phyloP scores from a whole-genome alignment of 2,329 filamentous ascomycete species.

The Xylariaceae sp. region DNA sequence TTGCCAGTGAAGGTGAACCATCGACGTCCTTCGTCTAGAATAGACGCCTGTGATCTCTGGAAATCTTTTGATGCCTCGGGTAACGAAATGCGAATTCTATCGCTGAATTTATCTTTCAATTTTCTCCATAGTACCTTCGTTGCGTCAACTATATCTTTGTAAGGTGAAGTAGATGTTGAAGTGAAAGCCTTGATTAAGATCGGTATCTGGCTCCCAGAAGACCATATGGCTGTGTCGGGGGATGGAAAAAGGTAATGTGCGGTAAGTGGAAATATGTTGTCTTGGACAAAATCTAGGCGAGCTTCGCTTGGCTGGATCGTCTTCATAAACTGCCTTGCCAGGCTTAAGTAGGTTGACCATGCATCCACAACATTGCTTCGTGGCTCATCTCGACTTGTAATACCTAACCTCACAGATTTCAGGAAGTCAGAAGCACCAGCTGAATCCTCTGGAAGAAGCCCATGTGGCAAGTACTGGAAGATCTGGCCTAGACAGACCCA shows the following conservation, averaged over 20 bases:
- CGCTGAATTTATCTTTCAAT: conserved; percentile 58
- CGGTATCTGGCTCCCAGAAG: conserved; percentile 27
- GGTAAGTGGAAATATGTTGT: conserved; percentile 50
- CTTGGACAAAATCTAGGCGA: conserved; percentile 38
- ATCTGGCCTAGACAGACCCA: conserved; percentile 68
- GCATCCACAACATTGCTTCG: conserved; percentile 62
- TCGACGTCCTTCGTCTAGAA: conserved; percentile 62
- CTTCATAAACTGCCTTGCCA: conserved; percentile 50
- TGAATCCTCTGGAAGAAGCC: conserved; percentile 46
- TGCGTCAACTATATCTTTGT: conserved; percentile 39
- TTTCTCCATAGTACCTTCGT: conserved; percentile 58
- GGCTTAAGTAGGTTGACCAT: conserved; percentile 71
- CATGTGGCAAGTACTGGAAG: conserved; percentile 52
- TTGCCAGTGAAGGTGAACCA: conserved; percentile 59
- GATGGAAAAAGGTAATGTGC: conserved; percentile 49
- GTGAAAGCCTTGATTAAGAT: conserved; percentile 45
- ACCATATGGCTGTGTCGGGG: conserved; percentile 35
- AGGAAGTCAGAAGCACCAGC: conserved; percentile 59
- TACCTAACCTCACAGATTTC: conserved; percentile 63
- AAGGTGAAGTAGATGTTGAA: conserved; percentile 36
- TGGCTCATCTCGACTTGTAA: conserved; percentile 71
- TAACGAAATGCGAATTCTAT: conserved; percentile 67
- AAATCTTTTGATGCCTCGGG: conserved; percentile 81
- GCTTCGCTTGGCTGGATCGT: conserved; percentile 42
- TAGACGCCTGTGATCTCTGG: conserved; percentile 63